phyloP scores from a whole-genome alignment of 805 yeast species.

The Candida methanosorbosa region DNA sequence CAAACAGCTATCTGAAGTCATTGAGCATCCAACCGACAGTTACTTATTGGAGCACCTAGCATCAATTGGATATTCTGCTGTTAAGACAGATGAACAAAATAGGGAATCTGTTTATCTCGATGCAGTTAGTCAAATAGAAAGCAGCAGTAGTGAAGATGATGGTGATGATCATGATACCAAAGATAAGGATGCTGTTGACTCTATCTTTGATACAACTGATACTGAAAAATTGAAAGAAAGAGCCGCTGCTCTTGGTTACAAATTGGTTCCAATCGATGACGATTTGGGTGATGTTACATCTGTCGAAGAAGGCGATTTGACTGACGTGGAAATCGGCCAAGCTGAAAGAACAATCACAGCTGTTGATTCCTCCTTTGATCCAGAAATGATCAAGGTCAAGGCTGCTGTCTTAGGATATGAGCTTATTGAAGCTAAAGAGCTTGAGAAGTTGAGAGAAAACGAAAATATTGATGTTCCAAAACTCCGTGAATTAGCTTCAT shows the following conservation, averaged over 20 bases:
- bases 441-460: slow-evolving; percentile 5
- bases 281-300: slow-evolving; percentile 14
- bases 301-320: slow-evolving; percentile 10
- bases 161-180: slow-evolving; percentile 6
- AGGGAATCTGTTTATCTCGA: slow-evolving; percentile 4
- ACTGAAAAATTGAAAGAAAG: slow-evolving; percentile 22
- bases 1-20: too few relatives aligned
- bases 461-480: slow-evolving; percentile 3
- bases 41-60: too few relatives aligned
- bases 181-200: slow-evolving; percentile 4
- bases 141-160: slow-evolving; percentile 5
- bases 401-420: slow-evolving; percentile 13
- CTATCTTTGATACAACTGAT: slow-evolving; percentile 11
- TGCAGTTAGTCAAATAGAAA: slow-evolving; percentile 13
- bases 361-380: neutral
- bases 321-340: slow-evolving; percentile 1
- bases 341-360: slow-evolving; percentile 4
- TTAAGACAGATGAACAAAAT: too few relatives aligned
- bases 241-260: slow-evolving; percentile 27
- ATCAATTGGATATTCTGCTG: too few relatives aligned
- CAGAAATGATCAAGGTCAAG: slow-evolving; percentile 6
- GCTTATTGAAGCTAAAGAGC: slow-evolving; percentile 6
- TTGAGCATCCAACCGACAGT: too few relatives aligned
- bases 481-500: slow-evolving; percentile 14
- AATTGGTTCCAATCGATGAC: slow-evolving; percentile 22